Evolutionary conservation across 495 filamentous ascomycete species (phyloP).

Genomic region (Xylaria palmicola): DNA sequence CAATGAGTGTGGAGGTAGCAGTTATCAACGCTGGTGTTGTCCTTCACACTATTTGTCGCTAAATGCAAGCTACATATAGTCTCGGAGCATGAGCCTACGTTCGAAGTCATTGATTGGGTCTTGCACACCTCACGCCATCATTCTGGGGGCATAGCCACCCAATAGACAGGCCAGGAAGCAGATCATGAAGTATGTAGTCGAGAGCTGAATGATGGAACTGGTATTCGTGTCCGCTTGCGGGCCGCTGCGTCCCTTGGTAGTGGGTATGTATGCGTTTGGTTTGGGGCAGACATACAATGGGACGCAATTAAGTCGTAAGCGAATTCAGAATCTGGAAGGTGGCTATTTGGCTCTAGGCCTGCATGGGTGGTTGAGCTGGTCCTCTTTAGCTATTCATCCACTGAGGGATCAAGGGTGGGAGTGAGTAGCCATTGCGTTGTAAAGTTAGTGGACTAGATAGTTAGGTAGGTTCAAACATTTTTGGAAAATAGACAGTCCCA

Average conservation of each 20-base stretch:
- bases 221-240: background rate
- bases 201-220: background rate
- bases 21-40: background rate
- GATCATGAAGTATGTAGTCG: background rate
- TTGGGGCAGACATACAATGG: background rate
- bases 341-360: too few relatives aligned
- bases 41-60: background rate
- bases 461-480: too few relatives aligned
- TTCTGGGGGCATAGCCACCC: background rate
- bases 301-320: too few relatives aligned
- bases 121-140: background rate
- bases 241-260: background rate
- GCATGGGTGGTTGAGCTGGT: too few relatives aligned
- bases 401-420: too few relatives aligned
- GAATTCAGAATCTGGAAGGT: too few relatives aligned
- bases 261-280: background rate
- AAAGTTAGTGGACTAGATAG: too few relatives aligned
- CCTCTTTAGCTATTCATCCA: too few relatives aligned
- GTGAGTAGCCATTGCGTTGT: too few relatives aligned
- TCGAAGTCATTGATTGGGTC: background rate
- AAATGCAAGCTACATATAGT: background rate
- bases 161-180: background rate
- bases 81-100: too few relatives aligned
- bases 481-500: too few relatives aligned
- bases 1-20: background rate